Percentiles rank a stretch among this genome's conserved stretches.
phyloP scores from a whole-genome alignment of 176 grass and related monocot species.

The Phoenix roebelenii region DNA sequence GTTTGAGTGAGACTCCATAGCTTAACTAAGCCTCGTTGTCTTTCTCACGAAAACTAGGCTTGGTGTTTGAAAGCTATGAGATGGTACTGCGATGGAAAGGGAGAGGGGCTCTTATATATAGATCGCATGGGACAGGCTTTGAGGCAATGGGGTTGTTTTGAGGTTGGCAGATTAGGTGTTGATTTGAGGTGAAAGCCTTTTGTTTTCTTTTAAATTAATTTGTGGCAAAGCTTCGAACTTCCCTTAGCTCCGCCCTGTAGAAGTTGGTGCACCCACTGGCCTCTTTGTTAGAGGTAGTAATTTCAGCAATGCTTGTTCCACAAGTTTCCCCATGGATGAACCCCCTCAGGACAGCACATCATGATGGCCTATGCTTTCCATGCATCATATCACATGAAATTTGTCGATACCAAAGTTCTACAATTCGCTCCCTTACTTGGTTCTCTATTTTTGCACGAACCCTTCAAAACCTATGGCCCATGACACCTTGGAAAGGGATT shows the following conservation, averaged over 20 bases:
- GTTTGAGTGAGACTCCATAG: neutral
- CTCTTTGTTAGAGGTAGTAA: conserved; percentile 4
- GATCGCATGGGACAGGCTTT: neutral
- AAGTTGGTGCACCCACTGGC: conserved; percentile 45
- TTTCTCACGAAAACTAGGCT: neutral
- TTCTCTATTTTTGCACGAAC: conserved; percentile 18
- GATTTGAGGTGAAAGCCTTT: conserved; percentile 1
- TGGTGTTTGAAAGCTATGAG: conserved; percentile 11
- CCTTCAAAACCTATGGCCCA: conserved; percentile 14
- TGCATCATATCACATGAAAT: conserved; percentile 10
- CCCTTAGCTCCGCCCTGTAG: neutral
- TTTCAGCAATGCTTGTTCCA: conserved; percentile 34
- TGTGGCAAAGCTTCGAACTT: neutral
- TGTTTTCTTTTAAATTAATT: neutral
- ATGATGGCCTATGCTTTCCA: conserved; percentile 14
- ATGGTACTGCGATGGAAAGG: neutral
- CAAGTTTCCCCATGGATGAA: conserved; percentile 27
- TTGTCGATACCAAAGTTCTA: neutral
- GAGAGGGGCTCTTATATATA: conserved; percentile 16
- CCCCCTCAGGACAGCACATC: conserved; percentile 2
- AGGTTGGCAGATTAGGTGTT: conserved; percentile 34
- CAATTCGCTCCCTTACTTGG: conserved; percentile 1
- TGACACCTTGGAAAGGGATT: conserved; percentile 20
- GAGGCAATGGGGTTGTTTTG: conserved; percentile 3
- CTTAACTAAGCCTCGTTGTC: neutral